Conservation (phyloP, 257 asterid species). For the Haberlea rhodopensis region DNA sequence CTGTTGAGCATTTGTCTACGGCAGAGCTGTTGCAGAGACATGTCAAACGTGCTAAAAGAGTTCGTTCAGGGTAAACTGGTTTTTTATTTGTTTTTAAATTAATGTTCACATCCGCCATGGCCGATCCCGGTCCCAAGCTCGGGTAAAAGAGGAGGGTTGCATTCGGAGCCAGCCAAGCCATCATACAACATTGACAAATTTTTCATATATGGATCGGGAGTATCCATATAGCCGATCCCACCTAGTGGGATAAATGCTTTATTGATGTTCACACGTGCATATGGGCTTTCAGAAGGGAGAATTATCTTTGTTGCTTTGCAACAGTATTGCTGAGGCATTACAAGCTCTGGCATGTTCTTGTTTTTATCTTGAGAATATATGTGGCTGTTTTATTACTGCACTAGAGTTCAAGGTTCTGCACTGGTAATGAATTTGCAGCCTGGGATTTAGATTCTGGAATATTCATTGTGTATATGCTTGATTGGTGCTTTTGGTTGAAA, state of each 20-base stretch:
- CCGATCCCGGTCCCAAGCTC: too few species aligned
- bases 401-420: not conserved
- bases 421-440: not conserved
- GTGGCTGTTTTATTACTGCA: not conserved
- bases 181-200: too few species aligned
- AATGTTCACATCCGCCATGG: not conserved
- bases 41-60: slow-evolving; percentile 83
- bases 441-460: slow-evolving; percentile 1
- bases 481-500: not conserved
- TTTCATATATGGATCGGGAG: too few species aligned
- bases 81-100: slow-evolving; percentile 2
- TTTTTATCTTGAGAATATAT: not conserved
- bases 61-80: slow-evolving; percentile 67
- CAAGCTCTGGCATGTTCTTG: not conserved
- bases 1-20: slow-evolving; percentile 57
- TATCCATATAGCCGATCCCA: too few species aligned
- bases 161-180: too few species aligned
- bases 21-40: slow-evolving; percentile 74
- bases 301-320: slow-evolving; percentile 4
- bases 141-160: too few species aligned
- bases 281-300: slow-evolving; percentile 3
- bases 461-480: not conserved
- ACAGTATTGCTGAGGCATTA: not conserved
- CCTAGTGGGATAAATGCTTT: too few species aligned
- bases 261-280: not conserved